Evolutionary conservation across 805 yeast genomes (phyloP).

Genomic region (Metschnikowia cerradonensis): DNA sequence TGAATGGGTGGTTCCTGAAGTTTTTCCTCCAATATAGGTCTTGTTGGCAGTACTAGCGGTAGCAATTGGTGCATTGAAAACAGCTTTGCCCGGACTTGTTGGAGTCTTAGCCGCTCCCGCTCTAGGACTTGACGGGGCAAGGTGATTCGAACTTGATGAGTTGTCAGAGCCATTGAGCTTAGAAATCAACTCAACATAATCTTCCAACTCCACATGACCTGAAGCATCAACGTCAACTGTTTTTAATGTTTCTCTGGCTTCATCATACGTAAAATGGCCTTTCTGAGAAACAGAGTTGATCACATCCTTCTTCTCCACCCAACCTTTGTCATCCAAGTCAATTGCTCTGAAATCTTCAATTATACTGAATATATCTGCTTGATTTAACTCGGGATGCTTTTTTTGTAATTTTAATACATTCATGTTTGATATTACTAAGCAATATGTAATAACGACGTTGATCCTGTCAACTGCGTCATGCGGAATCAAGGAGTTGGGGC

Average conservation of each 20-base stretch:
- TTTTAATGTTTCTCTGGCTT: slow-evolving; percentile 89
- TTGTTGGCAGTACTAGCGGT: slow-evolving; percentile 51
- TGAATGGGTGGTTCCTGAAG: slow-evolving; percentile 93
- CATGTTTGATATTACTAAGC: slow-evolving; percentile 20
- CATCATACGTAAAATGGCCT: slow-evolving; percentile 84
- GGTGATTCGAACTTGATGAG: not conserved
- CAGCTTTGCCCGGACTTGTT: slow-evolving; percentile 19
- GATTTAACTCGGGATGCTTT: slow-evolving; percentile 81
- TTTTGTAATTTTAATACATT: slow-evolving; percentile 50
- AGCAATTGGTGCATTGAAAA: slow-evolving; percentile 35
- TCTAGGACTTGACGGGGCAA: slow-evolving; percentile 6
- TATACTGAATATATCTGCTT: slow-evolving; percentile 78
- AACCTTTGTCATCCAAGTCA: slow-evolving; percentile 89
- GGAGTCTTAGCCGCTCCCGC: slow-evolving; percentile 4
- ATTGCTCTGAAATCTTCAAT: slow-evolving; percentile 83
- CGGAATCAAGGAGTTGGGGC: slow-evolving; percentile 10
- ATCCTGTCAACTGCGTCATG: not conserved
- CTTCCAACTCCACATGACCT: slow-evolving; percentile 95
- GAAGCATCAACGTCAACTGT: slow-evolving; percentile 91
- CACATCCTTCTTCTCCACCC: slow-evolving; percentile 87
- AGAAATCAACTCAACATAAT: slow-evolving; percentile 79
- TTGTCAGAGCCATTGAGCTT: slow-evolving; percentile 56
- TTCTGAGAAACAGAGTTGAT: slow-evolving; percentile 75
- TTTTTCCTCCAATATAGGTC: slow-evolving; percentile 78
- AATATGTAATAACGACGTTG: not conserved